These are phyloP conservation scores for Bertia moriformis DNA, from an alignment of 2,329 filamentous ascomycete genomes.

Conservation along the genomic window DNA sequence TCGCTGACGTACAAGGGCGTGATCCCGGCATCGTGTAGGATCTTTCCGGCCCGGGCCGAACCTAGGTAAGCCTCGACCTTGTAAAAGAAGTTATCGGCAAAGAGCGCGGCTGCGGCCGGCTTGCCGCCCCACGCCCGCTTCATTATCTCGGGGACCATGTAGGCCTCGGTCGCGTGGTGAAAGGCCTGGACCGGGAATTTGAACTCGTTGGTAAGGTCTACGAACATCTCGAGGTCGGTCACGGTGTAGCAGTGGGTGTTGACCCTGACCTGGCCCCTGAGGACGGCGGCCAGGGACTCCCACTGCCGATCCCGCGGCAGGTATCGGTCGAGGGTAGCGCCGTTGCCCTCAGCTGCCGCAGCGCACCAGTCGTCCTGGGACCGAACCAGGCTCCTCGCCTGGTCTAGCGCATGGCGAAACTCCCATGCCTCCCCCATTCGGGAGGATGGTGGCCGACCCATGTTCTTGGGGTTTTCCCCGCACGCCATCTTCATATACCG, in stretches of 20 bases:
- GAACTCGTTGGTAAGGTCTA: conserved; percentile 60
- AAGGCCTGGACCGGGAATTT: conserved; percentile 52
- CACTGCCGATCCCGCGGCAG: conserved; percentile 47
- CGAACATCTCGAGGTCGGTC: conserved; percentile 53
- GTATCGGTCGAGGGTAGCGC: conserved; percentile 36
- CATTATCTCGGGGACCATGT: conserved; percentile 48
- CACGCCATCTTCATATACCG: no score
- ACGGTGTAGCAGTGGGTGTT: conserved; percentile 63
- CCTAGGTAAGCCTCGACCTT: conserved; percentile 52
- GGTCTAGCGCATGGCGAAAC: no score
- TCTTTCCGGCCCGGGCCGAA: conserved; percentile 52
- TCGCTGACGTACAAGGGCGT: conserved; percentile 57
- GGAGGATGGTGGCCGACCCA: no score
- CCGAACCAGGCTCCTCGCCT: conserved; percentile 40
- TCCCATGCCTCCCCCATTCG: no score
- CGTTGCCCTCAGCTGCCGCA: conserved; percentile 32
- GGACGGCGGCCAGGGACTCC: conserved; percentile 46
- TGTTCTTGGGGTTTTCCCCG: no score
- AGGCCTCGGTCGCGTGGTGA: conserved; percentile 57
- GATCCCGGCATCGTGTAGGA: conserved; percentile 48
- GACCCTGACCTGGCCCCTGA: conserved; percentile 53
- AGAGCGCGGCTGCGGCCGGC: conserved; percentile 43
- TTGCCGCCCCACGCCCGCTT: conserved; percentile 38
- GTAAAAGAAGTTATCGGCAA: conserved; percentile 62
- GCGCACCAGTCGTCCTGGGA: conserved; percentile 57